A percentile compares a stretch with the other conserved stretches of the same genome.
Conservation (phyloP, 106 monocot genomes). For the Phalaenopsis aphrodite region DNA sequence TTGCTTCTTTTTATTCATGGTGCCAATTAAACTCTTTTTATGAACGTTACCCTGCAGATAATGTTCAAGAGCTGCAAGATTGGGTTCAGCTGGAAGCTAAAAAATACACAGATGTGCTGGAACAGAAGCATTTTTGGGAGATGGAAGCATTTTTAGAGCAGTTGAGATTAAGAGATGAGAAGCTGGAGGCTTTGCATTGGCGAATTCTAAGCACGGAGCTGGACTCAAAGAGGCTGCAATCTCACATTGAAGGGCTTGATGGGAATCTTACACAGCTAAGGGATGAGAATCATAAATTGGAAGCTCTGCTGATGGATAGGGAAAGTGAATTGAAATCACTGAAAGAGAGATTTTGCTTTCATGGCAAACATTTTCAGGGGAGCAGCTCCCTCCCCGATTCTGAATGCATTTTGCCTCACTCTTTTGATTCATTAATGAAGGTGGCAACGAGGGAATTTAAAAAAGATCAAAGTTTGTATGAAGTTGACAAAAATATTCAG, state of each 20-base stretch:
- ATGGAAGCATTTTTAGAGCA: conserved; percentile 86
- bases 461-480: neutral
- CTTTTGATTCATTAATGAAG: neutral
- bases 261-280: conserved; percentile 27
- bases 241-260: conserved; percentile 50
- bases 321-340: conserved; percentile 44
- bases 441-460: neutral
- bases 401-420: neutral
- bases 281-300: conserved; percentile 51
- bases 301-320: conserved; percentile 33
- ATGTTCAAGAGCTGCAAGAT: conserved; percentile 48
- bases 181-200: conserved; percentile 55
- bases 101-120: conserved; percentile 34
- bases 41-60: conserved; percentile 10
- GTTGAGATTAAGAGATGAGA: conserved; percentile 77
- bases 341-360: conserved; percentile 27
- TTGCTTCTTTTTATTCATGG: neutral
- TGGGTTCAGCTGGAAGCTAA: conserved; percentile 38
- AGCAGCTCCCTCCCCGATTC: neutral
- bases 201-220: conserved; percentile 51
- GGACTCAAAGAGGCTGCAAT: conserved; percentile 56
- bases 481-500: conserved; percentile 3
- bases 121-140: conserved; percentile 50
- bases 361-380: conserved; percentile 17
- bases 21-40: neutral